A percentile compares a stretch with the other conserved stretches of the same genome.
These are phyloP conservation scores for Ophiostoma populinum DNA, from an alignment of 2,329 filamentous ascomycete genomes.

Conservation along the genomic window DNA sequence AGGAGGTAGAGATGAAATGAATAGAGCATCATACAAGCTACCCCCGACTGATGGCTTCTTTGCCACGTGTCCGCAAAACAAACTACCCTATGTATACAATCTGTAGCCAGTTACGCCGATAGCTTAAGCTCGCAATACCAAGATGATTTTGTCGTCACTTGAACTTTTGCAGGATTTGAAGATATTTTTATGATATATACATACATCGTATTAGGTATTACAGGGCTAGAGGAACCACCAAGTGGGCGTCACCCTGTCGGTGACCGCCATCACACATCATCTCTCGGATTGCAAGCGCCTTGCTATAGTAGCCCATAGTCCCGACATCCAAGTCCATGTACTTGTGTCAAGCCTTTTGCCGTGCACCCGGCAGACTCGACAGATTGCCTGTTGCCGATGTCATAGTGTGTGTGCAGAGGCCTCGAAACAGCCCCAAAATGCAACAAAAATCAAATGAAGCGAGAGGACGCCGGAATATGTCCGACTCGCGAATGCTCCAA, in stretches of 20 bases:
- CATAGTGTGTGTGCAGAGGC: conserved; percentile 1
- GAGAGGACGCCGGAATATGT: conserved; percentile 19
- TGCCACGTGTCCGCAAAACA: too few relatives aligned
- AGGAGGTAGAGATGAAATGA: too few relatives aligned
- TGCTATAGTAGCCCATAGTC: conserved; percentile 18
- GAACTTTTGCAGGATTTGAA: not conserved
- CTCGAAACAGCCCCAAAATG: conserved; percentile 8
- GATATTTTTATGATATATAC: conserved; percentile 16
- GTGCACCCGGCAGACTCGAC: too few relatives aligned
- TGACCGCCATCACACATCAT: conserved; percentile 5
- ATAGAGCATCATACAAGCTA: too few relatives aligned
- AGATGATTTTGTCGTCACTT: too few relatives aligned
- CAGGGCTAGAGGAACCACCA: conserved; percentile 15
- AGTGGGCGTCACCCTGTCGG: not conserved
- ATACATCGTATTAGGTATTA: conserved; percentile 24
- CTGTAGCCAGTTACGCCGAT: too few relatives aligned
- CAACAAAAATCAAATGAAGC: conserved; percentile 26
- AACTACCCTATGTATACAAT: too few relatives aligned
- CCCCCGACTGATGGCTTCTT: too few relatives aligned
- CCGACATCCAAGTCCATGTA: conserved; percentile 8
- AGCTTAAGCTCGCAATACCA: too few relatives aligned
- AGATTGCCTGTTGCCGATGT: conserved; percentile 1
- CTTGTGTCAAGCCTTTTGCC: too few relatives aligned
- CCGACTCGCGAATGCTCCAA: conserved; percentile 24
- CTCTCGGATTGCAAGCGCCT: conserved; percentile 4